phyloP scores from a whole-genome alignment of 2,329 filamentous ascomycete species.

The Metarhizium rileyi region DNA sequence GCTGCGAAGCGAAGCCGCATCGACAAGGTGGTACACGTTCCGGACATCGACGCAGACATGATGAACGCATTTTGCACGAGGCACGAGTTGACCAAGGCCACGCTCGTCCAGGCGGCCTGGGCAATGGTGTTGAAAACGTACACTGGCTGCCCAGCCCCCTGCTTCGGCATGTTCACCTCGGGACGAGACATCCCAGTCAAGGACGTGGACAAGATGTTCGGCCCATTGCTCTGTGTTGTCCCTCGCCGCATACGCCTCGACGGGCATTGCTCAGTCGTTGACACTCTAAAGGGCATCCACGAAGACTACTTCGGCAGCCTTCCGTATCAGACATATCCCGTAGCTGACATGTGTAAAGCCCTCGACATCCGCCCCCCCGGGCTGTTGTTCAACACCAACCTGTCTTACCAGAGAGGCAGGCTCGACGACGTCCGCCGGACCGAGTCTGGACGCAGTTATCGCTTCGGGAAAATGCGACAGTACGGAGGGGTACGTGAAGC shows the following conservation, averaged over 20 bases:
- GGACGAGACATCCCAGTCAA: conserved; percentile 8
- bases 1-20: too few species aligned
- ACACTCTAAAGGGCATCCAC: not conserved
- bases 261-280: not conserved
- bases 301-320: not conserved
- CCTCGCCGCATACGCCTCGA: conserved; percentile 4
- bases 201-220: conserved; percentile 6
- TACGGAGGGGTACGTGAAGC: too few species aligned
- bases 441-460: too few species aligned
- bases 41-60: too few species aligned
- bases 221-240: conserved; percentile 6
- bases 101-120: too few species aligned
- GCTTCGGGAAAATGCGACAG: too few species aligned
- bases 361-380: not conserved
- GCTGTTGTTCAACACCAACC: not conserved
- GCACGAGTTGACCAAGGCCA: too few species aligned
- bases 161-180: conserved; percentile 9
- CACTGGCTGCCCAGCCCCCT: not conserved
- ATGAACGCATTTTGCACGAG: too few species aligned
- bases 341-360: not conserved
- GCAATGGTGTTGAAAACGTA: too few species aligned
- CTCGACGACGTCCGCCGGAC: too few species aligned
- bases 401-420: too few species aligned
- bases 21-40: too few species aligned
- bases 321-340: not conserved